phyloP scores from a whole-genome alignment of 2,329 filamentous ascomycete species.

The Fusarium denticulatum region DNA sequence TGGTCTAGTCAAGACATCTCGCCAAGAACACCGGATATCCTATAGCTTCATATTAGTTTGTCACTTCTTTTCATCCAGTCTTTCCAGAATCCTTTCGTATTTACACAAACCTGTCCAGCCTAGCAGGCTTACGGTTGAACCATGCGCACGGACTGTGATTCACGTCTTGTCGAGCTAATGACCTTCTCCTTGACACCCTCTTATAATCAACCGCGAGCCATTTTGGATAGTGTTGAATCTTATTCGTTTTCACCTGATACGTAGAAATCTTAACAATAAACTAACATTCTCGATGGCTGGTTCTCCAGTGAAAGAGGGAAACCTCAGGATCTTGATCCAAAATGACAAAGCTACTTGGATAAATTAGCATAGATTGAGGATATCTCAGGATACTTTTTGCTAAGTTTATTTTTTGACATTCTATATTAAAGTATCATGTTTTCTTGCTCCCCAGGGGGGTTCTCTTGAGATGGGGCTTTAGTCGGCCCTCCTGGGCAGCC shows the following conservation, averaged over 20 bases:
- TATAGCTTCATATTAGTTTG: too few relatives aligned
- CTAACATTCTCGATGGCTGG: fast-evolving
- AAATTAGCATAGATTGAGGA: fast-evolving
- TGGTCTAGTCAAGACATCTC: neutral
- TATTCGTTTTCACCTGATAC: neutral
- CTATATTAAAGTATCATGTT: fast-evolving
- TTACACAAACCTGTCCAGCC: too few relatives aligned
- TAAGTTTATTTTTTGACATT: fast-evolving
- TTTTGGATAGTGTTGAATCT: neutral
- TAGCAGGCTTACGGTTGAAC: too few relatives aligned
- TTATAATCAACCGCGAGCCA: fast-evolving
- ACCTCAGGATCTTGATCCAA: neutral
- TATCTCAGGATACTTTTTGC: neutral
- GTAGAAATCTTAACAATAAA: neutral
- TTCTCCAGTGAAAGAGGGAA: neutral
- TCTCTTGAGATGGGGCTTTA: neutral
- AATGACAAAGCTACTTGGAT: neutral
- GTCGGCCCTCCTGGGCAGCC: neutral
- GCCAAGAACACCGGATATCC: neutral
- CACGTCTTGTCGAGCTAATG: too few relatives aligned
- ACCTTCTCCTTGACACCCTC: fast-evolving
- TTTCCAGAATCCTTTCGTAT: neutral
- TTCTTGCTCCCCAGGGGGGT: fast-evolving
- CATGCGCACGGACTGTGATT: fast-evolving
- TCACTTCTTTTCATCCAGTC: too few relatives aligned